Evolutionary conservation across 192 early-diverging fungal species (phyloP).

Genomic region (Entophlyctis helioformis): DNA sequence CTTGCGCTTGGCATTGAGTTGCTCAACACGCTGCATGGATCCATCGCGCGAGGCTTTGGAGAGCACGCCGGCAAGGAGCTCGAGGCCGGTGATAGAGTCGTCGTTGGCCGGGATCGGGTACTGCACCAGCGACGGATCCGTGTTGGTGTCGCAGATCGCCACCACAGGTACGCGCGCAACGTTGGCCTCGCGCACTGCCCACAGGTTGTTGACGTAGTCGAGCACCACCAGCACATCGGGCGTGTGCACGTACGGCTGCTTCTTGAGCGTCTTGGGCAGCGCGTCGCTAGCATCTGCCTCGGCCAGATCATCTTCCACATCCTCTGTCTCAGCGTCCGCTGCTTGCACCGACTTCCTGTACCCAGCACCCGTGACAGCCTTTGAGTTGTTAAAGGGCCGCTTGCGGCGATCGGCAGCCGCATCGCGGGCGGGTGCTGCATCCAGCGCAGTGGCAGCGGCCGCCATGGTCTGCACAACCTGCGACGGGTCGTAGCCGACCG

Average conservation of each 20-base stretch:
- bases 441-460: no score
- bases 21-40: neutral
- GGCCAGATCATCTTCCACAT: neutral
- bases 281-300: conserved; percentile 12
- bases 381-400: neutral
- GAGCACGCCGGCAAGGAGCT: conserved; percentile 71
- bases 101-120: conserved; percentile 95
- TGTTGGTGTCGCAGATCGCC: conserved; percentile 85
- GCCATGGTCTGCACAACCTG: conserved; percentile 15
- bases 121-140: conserved; percentile 68
- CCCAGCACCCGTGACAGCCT: neutral
- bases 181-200: conserved; percentile 71
- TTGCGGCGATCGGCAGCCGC: neutral
- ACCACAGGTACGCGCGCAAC: conserved; percentile 73
- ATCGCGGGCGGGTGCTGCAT: no score
- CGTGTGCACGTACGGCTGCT: conserved; percentile 29
- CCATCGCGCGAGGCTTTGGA: conserved; percentile 59
- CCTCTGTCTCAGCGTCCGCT: neutral
- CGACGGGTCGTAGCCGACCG: conserved; percentile 29
- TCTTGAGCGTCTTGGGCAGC: conserved; percentile 29
- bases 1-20: neutral
- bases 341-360: neutral
- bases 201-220: conserved; percentile 68
- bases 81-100: conserved; percentile 66
- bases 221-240: conserved; percentile 78